Evolutionary conservation across 192 early-diverging fungal genomes (phyloP).

Genomic region (Borealophlyctis nickersoniae): DNA sequence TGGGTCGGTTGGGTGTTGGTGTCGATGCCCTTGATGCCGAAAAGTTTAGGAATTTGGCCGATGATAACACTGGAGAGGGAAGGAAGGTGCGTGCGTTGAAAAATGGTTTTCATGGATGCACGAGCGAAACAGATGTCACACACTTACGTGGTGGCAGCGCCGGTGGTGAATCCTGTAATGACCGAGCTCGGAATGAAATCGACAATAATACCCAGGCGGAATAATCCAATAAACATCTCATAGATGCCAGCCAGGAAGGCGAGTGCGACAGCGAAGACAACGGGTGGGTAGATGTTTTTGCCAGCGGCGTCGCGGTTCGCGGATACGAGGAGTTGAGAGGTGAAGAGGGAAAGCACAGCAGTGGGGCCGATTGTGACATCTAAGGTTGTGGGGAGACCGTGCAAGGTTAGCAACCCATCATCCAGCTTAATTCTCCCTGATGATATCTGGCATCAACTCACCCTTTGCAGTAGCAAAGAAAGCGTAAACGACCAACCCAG

Average conservation of each 20-base stretch:
- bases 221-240: conserved; percentile 65
- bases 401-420: too few species aligned
- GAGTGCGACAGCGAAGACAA: conserved; percentile 57
- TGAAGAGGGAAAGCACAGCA: conserved; percentile 74
- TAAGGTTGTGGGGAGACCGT: too few species aligned
- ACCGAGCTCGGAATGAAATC: conserved; percentile 81
- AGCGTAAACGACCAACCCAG: conserved; percentile 66
- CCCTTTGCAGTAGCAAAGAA: conserved; percentile 71
- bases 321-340: conserved; percentile 55
- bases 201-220: conserved; percentile 81
- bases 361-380: conserved; percentile 71
- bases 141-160: conserved; percentile 61
- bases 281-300: conserved; percentile 18
- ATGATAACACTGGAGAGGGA: conserved; percentile 54
- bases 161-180: conserved; percentile 85
- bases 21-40: conserved; percentile 75
- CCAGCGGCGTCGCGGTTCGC: conserved; percentile 9
- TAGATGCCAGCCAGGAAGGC: conserved; percentile 74
- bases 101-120: not conserved
- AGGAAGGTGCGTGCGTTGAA: not conserved
- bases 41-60: conserved; percentile 72
- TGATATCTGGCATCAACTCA: too few species aligned
- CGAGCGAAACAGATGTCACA: too few species aligned
- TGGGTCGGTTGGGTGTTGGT: conserved; percentile 62
- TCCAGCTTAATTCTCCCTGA: too few species aligned